Evolutionary conservation across 768 basidiomycete species (phyloP), one percentile per base, ranked within the genome.

Genomic region (Lenzites betulinus): DNA sequence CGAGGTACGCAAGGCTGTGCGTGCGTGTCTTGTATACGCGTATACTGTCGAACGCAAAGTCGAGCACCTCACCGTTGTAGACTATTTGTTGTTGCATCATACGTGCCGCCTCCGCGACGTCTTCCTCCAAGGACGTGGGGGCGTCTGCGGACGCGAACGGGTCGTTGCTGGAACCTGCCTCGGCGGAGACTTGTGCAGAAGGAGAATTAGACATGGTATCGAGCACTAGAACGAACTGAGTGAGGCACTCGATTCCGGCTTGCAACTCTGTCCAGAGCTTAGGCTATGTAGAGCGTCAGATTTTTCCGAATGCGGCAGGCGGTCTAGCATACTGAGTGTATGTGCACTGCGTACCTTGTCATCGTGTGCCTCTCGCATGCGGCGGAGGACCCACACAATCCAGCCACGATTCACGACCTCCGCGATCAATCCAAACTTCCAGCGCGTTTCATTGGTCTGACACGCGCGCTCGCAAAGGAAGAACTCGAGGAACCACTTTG

Each of bases 261-360:
- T 98, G 94, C 26, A 98, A 79, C 70, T 97, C 95, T 26, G 86
- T 92, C 94, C 95, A 98, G 60, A 85, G 78, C 70, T 95, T 95
- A 30, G 96, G 96, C 93, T 97, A 67, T 35, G 33, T 18, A 42
- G 20, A 5, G 13, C n/a, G 48, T 30, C 23, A 43, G 48, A 6
- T 7, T 23, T 22, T 25, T 9, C 22, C 9, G 3, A 7, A 46
- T 2, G n/a, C 20, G 16, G 11, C 20, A n/a, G n/a, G n/a, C n/a
- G n/a, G n/a, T n/a, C n/a, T n/a, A n/a, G 22, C 3, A 16, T 42
- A 18, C 46, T 65, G 28, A 56, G 66, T 38, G 36, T 18, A 18
- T 25, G 28, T 38, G 12, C 35, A 13, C 6, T 11, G 26, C 78
- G 49, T 65, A 93, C 95, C 82, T 94, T 95, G 66, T 95, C 93